phyloP scores from a whole-genome alignment of 306 rosid species.

The Lablab purpureus region DNA sequence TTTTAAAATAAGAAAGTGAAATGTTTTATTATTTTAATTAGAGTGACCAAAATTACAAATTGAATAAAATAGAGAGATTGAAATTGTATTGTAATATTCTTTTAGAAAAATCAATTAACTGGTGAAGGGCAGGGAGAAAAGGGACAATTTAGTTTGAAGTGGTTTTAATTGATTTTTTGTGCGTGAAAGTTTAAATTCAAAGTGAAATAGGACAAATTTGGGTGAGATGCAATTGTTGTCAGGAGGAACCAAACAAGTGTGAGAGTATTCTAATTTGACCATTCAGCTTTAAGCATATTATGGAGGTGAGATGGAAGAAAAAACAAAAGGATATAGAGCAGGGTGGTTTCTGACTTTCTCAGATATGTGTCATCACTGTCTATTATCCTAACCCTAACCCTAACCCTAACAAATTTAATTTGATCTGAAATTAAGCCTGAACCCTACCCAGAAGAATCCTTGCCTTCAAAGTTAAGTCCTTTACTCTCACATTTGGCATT shows the following conservation, averaged over 20 bases:
- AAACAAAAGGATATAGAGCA: background rate
- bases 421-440: slow-evolving; percentile 30
- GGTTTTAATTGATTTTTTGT: background rate
- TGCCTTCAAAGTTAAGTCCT: slow-evolving; percentile 44
- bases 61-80: no score
- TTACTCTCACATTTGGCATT: slow-evolving; percentile 39
- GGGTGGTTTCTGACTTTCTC: slow-evolving; percentile 40
- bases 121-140: background rate
- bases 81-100: no score
- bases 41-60: no score
- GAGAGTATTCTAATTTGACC: slow-evolving; percentile 46
- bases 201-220: slow-evolving; percentile 10
- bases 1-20: no score
- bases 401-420: slow-evolving; percentile 9
- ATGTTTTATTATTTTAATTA: no score
- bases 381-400: background rate
- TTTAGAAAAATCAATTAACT: background rate
- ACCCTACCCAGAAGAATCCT: slow-evolving; percentile 44
- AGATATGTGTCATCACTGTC: slow-evolving; percentile 25
- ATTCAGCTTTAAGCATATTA: background rate
- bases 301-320: no score
- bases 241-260: background rate
- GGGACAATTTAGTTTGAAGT: background rate
- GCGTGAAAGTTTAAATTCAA: background rate
- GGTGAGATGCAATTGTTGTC: background rate